Base-by-base conservation (phyloP, 495 filamentous ascomycete species). In the Trichoderma reesei region DNA sequence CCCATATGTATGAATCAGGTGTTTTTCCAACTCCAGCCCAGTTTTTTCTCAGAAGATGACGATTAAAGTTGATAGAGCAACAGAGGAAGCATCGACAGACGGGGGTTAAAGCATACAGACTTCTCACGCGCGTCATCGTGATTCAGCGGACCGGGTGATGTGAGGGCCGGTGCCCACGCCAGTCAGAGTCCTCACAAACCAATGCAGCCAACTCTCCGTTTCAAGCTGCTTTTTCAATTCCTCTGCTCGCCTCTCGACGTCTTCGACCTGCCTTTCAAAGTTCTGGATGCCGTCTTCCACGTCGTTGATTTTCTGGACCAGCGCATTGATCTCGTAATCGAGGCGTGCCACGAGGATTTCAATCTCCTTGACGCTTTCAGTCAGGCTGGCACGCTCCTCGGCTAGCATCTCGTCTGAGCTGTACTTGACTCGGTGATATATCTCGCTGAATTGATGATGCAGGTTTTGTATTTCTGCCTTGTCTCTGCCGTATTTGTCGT, bases 321-420 rank as follows among this genome's bases (percentile, higher is more conserved):
- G 78, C 31, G 85, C 88, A 61, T 85, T 83, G 41, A 98, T 84
- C 76, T 98, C 95, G 72, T 98, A 98, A 69, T 98, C 93, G 65
- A 98, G 79, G 79, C 93, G 94, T 26, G 90, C 90, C 6, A 86
- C 86, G 48, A 96, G 78, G 26, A 86, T 78, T 71, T 96, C 95
- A 20, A 97, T 82, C 65, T 91, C 90, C 71, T 87, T 89, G 63
- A 95, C 80, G 37, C 80, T 81, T 65, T 96, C 94, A 36, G 80
- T 85, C 60, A 96, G 75, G 36, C 82, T 75, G 37, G 79, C 75
- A 36, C 85, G 80, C 76, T 95, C 88, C 37, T 87, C 83, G 1
- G 78, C 78, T 9, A 96, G 70, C 26, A 90, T 76, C 62, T 90
- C 86, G 61, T 85, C 84, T 5, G 85, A 85, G 48, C 79, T 76